A percentile compares a stretch with the other conserved stretches of the same genome.
These are phyloP conservation scores for Suhomyces kilbournensis DNA, from an alignment of 805 yeast genomes.

Conservation along the genomic window DNA sequence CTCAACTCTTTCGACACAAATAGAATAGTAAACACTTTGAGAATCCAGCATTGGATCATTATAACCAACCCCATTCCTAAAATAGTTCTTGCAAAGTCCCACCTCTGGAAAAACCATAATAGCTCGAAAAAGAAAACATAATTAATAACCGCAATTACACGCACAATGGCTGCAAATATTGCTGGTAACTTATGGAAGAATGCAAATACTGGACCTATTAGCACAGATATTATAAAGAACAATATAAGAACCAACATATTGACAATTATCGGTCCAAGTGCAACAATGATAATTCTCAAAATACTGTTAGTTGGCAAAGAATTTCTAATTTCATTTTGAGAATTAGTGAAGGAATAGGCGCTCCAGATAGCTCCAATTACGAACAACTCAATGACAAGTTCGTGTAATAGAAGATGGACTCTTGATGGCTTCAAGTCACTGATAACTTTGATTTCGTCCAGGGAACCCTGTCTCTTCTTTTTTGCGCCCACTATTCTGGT, in stretches of 20 bases:
- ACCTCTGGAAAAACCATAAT: slow-evolving; percentile 65
- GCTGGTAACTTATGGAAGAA: slow-evolving; percentile 47
- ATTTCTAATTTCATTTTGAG: slow-evolving; percentile 45
- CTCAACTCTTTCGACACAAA: slow-evolving; percentile 61
- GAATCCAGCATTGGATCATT: slow-evolving; percentile 56
- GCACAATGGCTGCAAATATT: slow-evolving; percentile 55
- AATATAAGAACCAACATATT: slow-evolving; percentile 40
- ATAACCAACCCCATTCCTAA: slow-evolving; percentile 58
- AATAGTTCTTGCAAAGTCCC: slow-evolving; percentile 58
- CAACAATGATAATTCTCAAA: slow-evolving; percentile 41
- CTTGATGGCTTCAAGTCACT: slow-evolving; percentile 52
- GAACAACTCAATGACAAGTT: slow-evolving; percentile 36
- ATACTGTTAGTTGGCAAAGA: slow-evolving; percentile 38
- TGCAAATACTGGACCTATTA: slow-evolving; percentile 49
- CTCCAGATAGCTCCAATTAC: slow-evolving; percentile 32
- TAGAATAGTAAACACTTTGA: slow-evolving; percentile 48
- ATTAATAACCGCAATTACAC: slow-evolving; percentile 48
- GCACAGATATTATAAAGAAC: slow-evolving; percentile 43
- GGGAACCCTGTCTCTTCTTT: slow-evolving; percentile 31
- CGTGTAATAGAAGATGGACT: slow-evolving; percentile 33
- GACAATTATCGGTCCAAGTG: slow-evolving; percentile 47
- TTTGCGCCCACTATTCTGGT: slow-evolving; percentile 58
- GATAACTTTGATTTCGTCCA: slow-evolving; percentile 37
- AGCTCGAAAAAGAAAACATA: slow-evolving; percentile 58
- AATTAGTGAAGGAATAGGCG: slow-evolving; percentile 53